A percentile compares a stretch with the other conserved stretches of the same genome.
These are phyloP conservation scores for Saturnispora gosingensis DNA, from an alignment of 805 yeast genomes.

Conservation along the genomic window DNA sequence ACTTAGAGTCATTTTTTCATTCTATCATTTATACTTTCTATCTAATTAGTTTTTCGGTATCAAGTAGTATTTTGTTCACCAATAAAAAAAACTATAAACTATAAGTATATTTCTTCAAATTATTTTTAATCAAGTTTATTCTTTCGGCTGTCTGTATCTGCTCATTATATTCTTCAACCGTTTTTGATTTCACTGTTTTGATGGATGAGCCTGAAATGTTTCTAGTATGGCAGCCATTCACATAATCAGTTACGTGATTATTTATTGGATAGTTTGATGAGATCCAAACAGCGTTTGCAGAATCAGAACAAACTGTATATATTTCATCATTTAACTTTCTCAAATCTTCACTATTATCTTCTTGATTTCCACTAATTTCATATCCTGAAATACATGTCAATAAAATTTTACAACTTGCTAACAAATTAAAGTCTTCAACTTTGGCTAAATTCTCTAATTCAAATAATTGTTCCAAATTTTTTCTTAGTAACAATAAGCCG, in stretches of 20 bases:
- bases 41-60: background rate
- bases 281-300: background rate
- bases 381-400: slow-evolving; percentile 22
- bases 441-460: slow-evolving; percentile 23
- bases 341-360: background rate
- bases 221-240: background rate
- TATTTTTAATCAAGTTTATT: slow-evolving; percentile 19
- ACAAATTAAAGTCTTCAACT: slow-evolving; percentile 25
- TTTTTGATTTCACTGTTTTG: slow-evolving; percentile 1
- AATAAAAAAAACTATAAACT: background rate
- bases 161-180: slow-evolving; percentile 4
- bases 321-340: background rate
- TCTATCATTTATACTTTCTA: background rate
- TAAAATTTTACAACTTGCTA: slow-evolving; percentile 28
- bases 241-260: background rate
- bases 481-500: slow-evolving; percentile 37
- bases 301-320: background rate
- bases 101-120: slow-evolving; percentile 11
- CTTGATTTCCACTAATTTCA: background rate
- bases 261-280: background rate
- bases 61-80: background rate
- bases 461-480: slow-evolving; percentile 38
- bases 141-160: slow-evolving; percentile 15
- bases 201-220: slow-evolving; percentile 1
- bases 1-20: background rate